Evolutionary conservation across 768 basidiomycete genomes (phyloP), one percentile per base, ranked within the genome.

Genomic region (Punctularia strigosozonata): DNA sequence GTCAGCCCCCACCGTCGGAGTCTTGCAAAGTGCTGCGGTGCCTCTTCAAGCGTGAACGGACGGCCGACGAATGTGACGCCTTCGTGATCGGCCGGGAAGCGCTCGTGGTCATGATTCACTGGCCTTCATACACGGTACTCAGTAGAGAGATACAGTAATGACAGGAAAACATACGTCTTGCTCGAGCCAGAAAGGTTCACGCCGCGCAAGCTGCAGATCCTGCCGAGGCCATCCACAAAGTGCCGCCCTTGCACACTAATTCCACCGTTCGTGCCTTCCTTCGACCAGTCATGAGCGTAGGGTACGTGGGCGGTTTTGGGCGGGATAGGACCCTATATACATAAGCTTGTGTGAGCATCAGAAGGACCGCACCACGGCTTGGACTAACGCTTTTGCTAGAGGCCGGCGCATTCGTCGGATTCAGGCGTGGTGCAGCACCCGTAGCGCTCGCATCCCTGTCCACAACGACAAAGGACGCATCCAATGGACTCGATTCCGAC

Each of bases 21-120:
- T 35, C 90, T 66, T 4, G 80, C 66, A 52, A 90, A 78, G 50
- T 91, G 88, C 40, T 85, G 78, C 22, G 73, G 82, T 0, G 94
- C 92, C 45, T 98, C 84, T 32, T 80, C 75, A 2, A 98, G 63
- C 7, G 92, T 83, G 55, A 97, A 97, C 1, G 95, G 95, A 15
- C 90, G 65, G 8, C 84, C 85, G 19, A 94, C 81, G 55, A 97
- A 99, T 1, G 81, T 86, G 2, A 89, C 77, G 2, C 63, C 56
- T 35, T 71, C 62, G 39, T 74, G 74, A 25, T 75, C 66, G 2
- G 69, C 68, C 31, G 83, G 86, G 49, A 88, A 90, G 2, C 64
- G 59, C 39, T 69, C 69, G 40, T 83, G 69, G 37, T 80, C 67
- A 48, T 83, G 72, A 50, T 86, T 74, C 8, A 61, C 59, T 20